Evolutionary conservation across 1,284 basidiomycete genomes (phyloP), one percentile per base, ranked within the genome.

Genomic region (Trichosporon inkin): DNA sequence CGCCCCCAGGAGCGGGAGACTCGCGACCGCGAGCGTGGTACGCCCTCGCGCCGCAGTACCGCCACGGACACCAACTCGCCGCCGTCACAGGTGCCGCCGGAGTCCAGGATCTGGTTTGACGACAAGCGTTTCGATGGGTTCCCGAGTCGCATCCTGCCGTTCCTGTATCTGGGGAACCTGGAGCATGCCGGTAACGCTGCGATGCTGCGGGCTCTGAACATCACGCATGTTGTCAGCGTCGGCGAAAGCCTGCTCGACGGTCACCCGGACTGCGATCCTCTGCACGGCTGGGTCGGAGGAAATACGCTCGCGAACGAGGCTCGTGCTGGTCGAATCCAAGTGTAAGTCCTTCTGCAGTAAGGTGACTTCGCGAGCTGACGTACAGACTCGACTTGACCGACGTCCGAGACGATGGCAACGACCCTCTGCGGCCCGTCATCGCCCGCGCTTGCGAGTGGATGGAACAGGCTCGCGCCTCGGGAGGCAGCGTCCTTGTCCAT

Each of bases 151-250:
- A 93, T 99, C 65, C 78, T 97, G 62, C 91, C 92, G 40, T 95
- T 92, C 80, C 82, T 99, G 70, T 99, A 98, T 79, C 85, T 99
- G 51, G 94, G 95, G 57, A 97, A 97, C 77, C 75, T 96, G 88
- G 90, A 91, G 71, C 95, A 98, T 68, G 95, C 95, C 0, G 84
- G 88, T 49, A 99, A 99, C 74, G 92, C 88, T 44, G 88, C 90
- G 70, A 96, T 99, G 92, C 85, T 98, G 4, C 88, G 92, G 68
- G 88, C 91, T 2, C 84, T 99, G n/a, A 92, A 92, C 44, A 96
- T 99, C 71, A 95, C 92, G 1, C 94, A 98, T 72, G 93, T 99
- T 65, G 94, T 99, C 35, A 94, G 91, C 4, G 92, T 98, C 4
- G 95, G 95, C 55, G 95, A 98, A 80, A 75, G 71, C 52, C 62